Base-by-base conservation (phyloP, 495 filamentous ascomycete species). In the Xylaria curta region DNA sequence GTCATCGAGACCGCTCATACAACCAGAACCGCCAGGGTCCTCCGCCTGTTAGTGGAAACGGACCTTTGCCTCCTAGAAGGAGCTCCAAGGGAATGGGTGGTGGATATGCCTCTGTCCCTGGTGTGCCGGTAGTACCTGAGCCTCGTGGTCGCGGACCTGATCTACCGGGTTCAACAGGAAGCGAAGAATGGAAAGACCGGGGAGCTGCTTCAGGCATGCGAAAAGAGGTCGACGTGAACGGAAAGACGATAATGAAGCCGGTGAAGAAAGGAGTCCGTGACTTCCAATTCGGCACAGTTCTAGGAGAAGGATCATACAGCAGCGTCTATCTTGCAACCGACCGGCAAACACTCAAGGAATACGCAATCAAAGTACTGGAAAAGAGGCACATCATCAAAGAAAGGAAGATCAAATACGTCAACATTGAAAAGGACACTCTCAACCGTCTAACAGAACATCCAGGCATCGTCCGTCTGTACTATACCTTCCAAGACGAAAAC, bases 351-450 rank as follows among this genome's bases (percentile, higher is more conserved):
- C 83, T 97, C 58, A 96, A 97, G 72, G 97, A 99, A 80, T 98
- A 97, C 78, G 97, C 97, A 36, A 95, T 99, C 82, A 99, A 99
- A 79, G 95, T 99, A 33, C 86, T 99, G 51, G 96, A 98, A 82
- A 99, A 99, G 83, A 91, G 94, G 73, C 97, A 99, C 81, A 99
- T 99, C 76, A 98, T 99, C 86, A 98, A 98, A 84, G 97, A 99
- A 83, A 97, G 95, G 81, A 99, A 99, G 86, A 97, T 99, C 74
- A 99, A 99, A 85, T 99, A 99, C 79, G 97, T 99, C 78, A 98
- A 98, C 81, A 98, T 99, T 74, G 97, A 99, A 83, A 98, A 97
- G 83, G 94, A 99, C 81, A 97, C 97, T 12, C 86, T 99, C 44
- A 99, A 99, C 78, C 91, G 95, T 70, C 84, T 99, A 65, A 97